Percentiles rank a stretch among this genome's conserved stretches.
These are phyloP conservation scores for Penicillium cataractarum DNA, from an alignment of 495 filamentous ascomycete genomes.

Conservation along the genomic window DNA sequence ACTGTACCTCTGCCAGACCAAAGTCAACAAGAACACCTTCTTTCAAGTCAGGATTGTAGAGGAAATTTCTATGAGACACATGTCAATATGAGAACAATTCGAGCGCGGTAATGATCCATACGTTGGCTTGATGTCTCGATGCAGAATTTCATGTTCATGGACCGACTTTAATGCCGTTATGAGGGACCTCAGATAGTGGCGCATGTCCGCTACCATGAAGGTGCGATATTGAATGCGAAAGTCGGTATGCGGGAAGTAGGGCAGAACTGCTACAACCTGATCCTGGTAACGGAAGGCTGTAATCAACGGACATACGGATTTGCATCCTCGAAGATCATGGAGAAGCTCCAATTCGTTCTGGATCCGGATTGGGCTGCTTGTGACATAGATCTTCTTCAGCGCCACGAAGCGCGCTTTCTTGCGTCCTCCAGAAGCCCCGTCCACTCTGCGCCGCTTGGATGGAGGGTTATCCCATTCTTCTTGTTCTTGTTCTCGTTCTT, in stretches of 20 bases:
- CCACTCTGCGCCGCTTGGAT: constrained; percentile 50
- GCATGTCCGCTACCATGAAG: constrained; percentile 82
- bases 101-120: constrained; percentile 27
- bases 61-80: constrained; percentile 69
- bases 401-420: constrained; percentile 77
- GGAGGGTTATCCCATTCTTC: constrained; percentile 65
- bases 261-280: constrained; percentile 92
- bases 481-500: constrained; percentile 66
- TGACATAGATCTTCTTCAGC: constrained; percentile 99
- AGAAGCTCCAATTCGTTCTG: constrained; percentile 96
- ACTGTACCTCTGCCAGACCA: constrained; percentile 76
- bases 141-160: constrained; percentile 80
- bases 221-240: constrained; percentile 94
- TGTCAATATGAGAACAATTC: constrained; percentile 15
- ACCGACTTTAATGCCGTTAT: constrained; percentile 84
- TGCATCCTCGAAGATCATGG: constrained; percentile 82
- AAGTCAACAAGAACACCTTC: constrained; percentile 96
- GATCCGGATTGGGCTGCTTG: constrained; percentile 87
- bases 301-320: constrained; percentile 89
- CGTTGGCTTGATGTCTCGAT: constrained; percentile 99
- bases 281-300: constrained; percentile 93
- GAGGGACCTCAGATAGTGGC: constrained; percentile 84
- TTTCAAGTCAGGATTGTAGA: constrained; percentile 81
- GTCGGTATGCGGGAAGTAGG: constrained; percentile 93
- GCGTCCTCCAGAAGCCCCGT: constrained; percentile 36